A percentile compares a stretch with the other conserved stretches of the same genome.
Evolutionary conservation across 257 asterid genomes (phyloP).

Genomic region (Nicotiana tabacum): DNA sequence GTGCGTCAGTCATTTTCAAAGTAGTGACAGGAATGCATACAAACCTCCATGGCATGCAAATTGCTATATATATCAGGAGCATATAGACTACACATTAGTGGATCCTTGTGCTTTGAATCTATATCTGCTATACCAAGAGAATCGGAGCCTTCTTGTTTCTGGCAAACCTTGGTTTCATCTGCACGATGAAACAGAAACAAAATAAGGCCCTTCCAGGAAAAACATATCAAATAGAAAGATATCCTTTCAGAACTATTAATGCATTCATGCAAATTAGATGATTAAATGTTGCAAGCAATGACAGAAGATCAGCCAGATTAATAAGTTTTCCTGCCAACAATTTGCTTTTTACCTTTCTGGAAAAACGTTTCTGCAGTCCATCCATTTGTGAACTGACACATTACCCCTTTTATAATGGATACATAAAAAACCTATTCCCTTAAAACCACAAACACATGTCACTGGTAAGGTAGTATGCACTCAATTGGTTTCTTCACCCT

Average conservation of each 20-base stretch:
- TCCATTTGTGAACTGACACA: background rate
- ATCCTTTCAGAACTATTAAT: background rate
- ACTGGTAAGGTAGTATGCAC: background rate
- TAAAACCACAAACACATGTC: background rate
- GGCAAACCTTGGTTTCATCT: constrained; percentile 32
- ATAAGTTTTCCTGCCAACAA: background rate
- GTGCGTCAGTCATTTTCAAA: background rate
- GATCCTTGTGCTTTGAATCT: constrained; percentile 71
- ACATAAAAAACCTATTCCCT: background rate
- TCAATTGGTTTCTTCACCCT: background rate
- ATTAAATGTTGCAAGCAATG: background rate
- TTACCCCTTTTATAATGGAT: background rate
- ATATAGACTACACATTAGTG: constrained; percentile 82
- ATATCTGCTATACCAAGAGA: constrained; percentile 52
- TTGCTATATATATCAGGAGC: constrained; percentile 77
- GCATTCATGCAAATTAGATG: background rate
- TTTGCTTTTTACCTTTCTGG: background rate
- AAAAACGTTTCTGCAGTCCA: background rate
- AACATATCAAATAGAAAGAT: background rate
- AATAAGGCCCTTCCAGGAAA: constrained; percentile 10
- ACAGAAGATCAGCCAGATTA: background rate
- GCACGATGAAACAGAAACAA: constrained; percentile 29
- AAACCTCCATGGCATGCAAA: constrained; percentile 69
- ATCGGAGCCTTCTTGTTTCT: constrained; percentile 36
- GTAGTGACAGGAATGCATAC: constrained; percentile 16